phyloP scores from a whole-genome alignment of 352 stramenopile species.

The Sclerospora graminicola region DNA sequence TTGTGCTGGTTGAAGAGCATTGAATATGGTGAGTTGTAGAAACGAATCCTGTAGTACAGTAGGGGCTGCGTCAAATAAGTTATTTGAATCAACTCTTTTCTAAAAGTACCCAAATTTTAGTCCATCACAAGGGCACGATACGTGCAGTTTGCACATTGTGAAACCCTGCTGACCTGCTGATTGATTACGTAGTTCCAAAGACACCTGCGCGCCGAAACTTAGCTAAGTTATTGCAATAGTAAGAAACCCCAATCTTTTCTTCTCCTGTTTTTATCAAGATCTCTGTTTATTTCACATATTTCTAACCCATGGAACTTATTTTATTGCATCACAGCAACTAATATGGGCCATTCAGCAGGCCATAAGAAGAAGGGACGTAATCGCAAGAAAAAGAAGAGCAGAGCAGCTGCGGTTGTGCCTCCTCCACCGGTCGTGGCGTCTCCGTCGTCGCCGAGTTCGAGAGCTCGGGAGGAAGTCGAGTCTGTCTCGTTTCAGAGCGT shows the following conservation, averaged over 20 bases:
- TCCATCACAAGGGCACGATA: too few species aligned
- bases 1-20: neutral
- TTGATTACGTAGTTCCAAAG: too few species aligned
- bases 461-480: conserved; percentile 8
- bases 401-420: conserved; percentile 3
- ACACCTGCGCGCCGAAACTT: too few species aligned
- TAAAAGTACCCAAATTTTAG: conserved; percentile 1
- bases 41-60: neutral
- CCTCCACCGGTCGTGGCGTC: neutral
- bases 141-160: too few species aligned
- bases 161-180: too few species aligned
- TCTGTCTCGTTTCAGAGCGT: conserved; percentile 11
- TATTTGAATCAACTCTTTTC: conserved; percentile 15
- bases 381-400: conserved; percentile 30
- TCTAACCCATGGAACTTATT: neutral
- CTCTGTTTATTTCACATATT: neutral
- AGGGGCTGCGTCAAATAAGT: conserved; percentile 12
- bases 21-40: neutral
- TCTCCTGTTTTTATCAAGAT: conserved; percentile 2
- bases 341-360: conserved; percentile 4
- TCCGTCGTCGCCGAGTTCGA: conserved; percentile 12
- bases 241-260: too few species aligned
- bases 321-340: conserved; percentile 5
- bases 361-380: conserved; percentile 22
- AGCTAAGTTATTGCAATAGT: too few species aligned